Base-by-base conservation (phyloP, 208 protist species). In the Trypanosoma congolense region DNA sequence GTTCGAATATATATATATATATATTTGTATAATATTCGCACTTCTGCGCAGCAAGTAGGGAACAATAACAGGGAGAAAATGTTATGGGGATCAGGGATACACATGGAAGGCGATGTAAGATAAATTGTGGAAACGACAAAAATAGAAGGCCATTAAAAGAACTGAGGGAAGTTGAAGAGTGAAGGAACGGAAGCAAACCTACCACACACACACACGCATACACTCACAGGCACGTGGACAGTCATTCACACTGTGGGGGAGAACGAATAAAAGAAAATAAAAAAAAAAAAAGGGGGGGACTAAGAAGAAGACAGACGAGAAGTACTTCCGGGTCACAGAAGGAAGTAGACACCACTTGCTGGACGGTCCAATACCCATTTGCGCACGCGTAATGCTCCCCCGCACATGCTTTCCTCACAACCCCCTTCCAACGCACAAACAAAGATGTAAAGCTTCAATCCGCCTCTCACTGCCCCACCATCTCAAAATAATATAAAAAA, bases 221-320 rank as follows among this genome's bases (percentile, higher is more conserved):
- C 42, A 24, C 10, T 36, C 18, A 19, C 21, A 3, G 18, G 12
- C 36, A 36, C 6, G 5, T 18, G 16, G n/a, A 47, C 31, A 41
- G 3, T 31, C 10, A 12, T 29, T 19, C 14, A 40, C 35, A 40
- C 14, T n/a, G 14, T 14, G 14, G 14, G 8, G 35, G 35, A 14
- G 21, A 19, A 0, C 10, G 18, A 46, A n/a, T 24, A 22, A 46
- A 5, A 25, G 42, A 46, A 24, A 22, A 22, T 25, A 0, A 24
- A n/a, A 46, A 0, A 24, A 19, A 46, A 46, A 24, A 9, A 0
- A 24, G n/a, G 42, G 21, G 6, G 44, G 36, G 8, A 49, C 21
- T 4, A 25, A 51, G 42, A 26, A 51, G 24, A 50, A 29, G 14
- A 51, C 49, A 2, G 30, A 43, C 22, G 28, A 61, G 14, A 49